Base-by-base conservation (phyloP, 768 basidiomycete species). In the Pulveroboletus frians region DNA sequence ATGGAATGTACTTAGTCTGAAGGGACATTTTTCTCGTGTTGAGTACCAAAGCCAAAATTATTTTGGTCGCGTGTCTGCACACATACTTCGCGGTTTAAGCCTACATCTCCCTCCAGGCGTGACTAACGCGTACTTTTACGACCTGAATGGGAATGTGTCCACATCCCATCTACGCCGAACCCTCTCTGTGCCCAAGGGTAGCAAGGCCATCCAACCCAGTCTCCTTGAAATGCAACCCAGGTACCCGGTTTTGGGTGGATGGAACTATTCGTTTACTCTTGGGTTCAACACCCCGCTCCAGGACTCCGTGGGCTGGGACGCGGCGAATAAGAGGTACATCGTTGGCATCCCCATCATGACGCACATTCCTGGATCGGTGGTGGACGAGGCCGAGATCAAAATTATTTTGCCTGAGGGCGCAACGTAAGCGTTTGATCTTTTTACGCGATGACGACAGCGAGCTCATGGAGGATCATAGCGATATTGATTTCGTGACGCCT, bases 331-430 rank as follows among this genome's bases (percentile, higher is more conserved):
- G 29, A 78, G 75, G 55, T 85, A 92, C 62, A 75, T 86, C 15
- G 76, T 92, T 34, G 81, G 83, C 48, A 76, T 99, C 18, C 95
- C 95, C 27, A 81, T 97, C 62, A 78, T 93, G 77, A 94, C 88
- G 0, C 72, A 79, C 9, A 74, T 95, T 53, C 80, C 85, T 30
- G 90, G 85, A 17, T 76, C 92, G 4, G 84, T 91, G 37, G 81
- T 95, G 26, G 77, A 93, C 56, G 75, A 90, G 15, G 91, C 84
- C 2, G 82, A 88, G 61, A 61, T 97, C 45, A 81, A 74, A 54
- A 77, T 97, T 53, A 78, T 94, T 54, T 68, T 99, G 21, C 95
- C 95, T 2, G 96, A 99, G 66, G 94, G 92, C n/a, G 93, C 94
- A 29, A 87, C 76, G 94, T 96, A 62, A 76, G 92, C 9, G 11